Percentiles rank a stretch among this genome's conserved stretches.
Evolutionary conservation across 2,329 filamentous ascomycete species (phyloP).

Genomic region (Elsinoe ampelina): DNA sequence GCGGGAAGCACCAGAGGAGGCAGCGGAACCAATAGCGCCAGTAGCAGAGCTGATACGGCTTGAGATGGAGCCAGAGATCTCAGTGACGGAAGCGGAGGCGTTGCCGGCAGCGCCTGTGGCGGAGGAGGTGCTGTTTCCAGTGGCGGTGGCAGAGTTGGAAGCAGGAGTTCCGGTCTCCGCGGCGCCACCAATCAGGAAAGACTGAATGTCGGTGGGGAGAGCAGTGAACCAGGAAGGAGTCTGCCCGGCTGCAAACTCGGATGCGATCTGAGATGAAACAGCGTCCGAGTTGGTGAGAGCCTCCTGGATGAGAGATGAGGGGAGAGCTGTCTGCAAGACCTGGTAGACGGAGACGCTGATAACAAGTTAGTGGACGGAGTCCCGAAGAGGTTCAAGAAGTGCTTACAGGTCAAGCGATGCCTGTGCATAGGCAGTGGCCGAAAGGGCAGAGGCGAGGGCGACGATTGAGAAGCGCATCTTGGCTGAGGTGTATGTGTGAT

Average conservation of each 20-base stretch:
- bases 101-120: slow-evolving; percentile 10
- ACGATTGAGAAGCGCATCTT: slow-evolving; percentile 24
- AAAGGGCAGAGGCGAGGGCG: slow-evolving; percentile 20
- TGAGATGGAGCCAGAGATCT: slow-evolving; percentile 6
- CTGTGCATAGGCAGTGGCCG: slow-evolving; percentile 20
- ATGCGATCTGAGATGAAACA: slow-evolving; percentile 34
- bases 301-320: slow-evolving; percentile 30
- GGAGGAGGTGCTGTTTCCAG: slow-evolving; percentile 14
- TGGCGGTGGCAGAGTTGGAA: slow-evolving; percentile 16
- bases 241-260: slow-evolving; percentile 34
- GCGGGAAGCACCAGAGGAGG: slow-evolving; percentile 14
- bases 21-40: slow-evolving; percentile 13
- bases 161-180: slow-evolving; percentile 17
- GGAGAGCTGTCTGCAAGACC: slow-evolving; percentile 38
- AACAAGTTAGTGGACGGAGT: background rate
- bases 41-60: slow-evolving; percentile 12
- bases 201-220: slow-evolving; percentile 38
- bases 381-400: background rate
- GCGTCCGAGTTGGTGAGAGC: slow-evolving; percentile 35
- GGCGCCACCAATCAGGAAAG: slow-evolving; percentile 29
- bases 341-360: slow-evolving; percentile 31
- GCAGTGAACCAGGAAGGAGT: slow-evolving; percentile 38
- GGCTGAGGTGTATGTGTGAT: slow-evolving; percentile 11
- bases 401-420: slow-evolving; percentile 12
- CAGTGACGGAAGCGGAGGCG: background rate